Base-by-base conservation (phyloP, 257 asterid species). In the Ocimum tenuiflorum region DNA sequence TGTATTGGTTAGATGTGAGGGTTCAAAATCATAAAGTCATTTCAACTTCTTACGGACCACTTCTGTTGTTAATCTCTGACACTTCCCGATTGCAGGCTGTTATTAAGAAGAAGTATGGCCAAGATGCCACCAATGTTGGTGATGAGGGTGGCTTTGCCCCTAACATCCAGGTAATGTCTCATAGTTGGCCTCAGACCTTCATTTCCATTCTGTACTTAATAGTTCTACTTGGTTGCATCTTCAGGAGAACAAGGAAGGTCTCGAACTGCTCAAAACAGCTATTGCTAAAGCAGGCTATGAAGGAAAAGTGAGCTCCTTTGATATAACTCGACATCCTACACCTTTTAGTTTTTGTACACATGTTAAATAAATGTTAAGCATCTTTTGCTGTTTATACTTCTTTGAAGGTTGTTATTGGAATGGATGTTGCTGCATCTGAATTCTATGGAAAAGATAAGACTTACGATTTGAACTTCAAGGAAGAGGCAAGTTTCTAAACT, bases 381-480 rank as follows among this genome's bases (percentile, higher is more conserved):
- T 43, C 45, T 33, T 60, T 48, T 61, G 51, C 36, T 60, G 17
- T 45, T 65, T 52, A 52, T 27, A 3, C 23, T 0, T 43, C 24
- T 47, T 19, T 43, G 18, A 43, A 88, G 99, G 96, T 94, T 67
- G 99, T 90, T 46, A 94, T 94, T 45, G 99, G 99, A 38, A 94
- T 94, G 97, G 97, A 94, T 73, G 99, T 94, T 77, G 99, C 99
- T 46, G 99, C 99, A 17, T 94, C 99, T 67, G 99, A 90, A 68
- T 94, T 94, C 69, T 94, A 86, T 52, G 91, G 89, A 36, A 41
- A 81, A 6, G 95, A 88, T 63, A 85, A 90, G 84, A 79, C 81
- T n/a, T 90, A 90, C 6, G 99, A 94, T 65, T 76, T 90, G 88
- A 94, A 94, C 87, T 94, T 94, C 81, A 94, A 94, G 71, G 99